Evolutionary conservation across 2,329 filamentous ascomycete species (phyloP).

Genomic region (Fusarium protoensiforme): DNA sequence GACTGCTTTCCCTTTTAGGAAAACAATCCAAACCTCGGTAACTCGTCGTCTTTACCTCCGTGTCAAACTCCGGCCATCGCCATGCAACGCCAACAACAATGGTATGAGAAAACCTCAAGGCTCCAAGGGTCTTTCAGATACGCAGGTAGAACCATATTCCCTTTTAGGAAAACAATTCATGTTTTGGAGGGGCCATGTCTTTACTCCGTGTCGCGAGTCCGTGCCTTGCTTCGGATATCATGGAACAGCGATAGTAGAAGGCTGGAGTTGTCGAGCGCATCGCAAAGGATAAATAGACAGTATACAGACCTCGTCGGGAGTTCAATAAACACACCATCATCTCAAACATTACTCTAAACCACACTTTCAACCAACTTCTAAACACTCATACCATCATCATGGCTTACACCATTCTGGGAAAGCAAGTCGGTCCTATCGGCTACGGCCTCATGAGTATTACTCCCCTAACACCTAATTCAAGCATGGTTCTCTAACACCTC

Average conservation of each 20-base stretch:
- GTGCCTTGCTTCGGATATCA: not conserved
- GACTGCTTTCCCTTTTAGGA: conserved; percentile 32
- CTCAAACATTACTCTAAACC: not conserved
- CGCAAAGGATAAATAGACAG: conserved; percentile 15
- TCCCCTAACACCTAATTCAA: conserved; percentile 22
- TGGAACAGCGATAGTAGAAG: not conserved
- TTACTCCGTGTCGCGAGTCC: not conserved
- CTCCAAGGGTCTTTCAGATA: not conserved
- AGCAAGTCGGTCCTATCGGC: conserved; percentile 38
- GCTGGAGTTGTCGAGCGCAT: not conserved
- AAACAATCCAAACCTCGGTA: conserved; percentile 15
- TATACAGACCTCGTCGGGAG: too few species aligned
- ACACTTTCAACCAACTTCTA: not conserved
- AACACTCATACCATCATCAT: conserved; percentile 21
- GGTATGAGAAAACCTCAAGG: not conserved
- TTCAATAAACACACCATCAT: not conserved
- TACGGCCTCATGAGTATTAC: conserved; percentile 42
- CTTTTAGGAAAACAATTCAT: not conserved
- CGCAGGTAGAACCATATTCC: conserved; percentile 4
- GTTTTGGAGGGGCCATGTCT: not conserved
- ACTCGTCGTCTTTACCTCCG: conserved; percentile 8
- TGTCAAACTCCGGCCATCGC: not conserved
- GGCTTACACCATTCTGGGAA: conserved; percentile 36
- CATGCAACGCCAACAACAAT: not conserved
- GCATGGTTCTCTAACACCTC: conserved; percentile 6